Evolutionary conservation across 495 filamentous ascomycete species (phyloP), one percentile per base, ranked within the genome.

Genomic region (Wilcoxina mikolae): DNA sequence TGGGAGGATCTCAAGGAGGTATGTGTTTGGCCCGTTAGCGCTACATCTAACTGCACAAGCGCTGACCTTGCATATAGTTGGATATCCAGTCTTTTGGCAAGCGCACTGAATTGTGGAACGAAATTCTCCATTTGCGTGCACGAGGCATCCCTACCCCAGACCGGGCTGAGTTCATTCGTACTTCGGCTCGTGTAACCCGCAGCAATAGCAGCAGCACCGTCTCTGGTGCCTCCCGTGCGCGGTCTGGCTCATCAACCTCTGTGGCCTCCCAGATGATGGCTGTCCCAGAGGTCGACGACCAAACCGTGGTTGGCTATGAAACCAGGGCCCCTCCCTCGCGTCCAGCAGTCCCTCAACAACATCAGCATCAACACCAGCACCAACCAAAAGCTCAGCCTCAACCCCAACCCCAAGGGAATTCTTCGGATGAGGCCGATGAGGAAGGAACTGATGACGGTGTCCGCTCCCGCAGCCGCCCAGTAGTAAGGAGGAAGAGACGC

Each of bases 51-150:
- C 17, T 51, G 23, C n/a, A 26, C 56, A 64, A 48, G 55, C 22
- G 15, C 42, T 47, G 24, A 52, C 42, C 20, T 55, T 53, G 26
- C 56, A 23, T 50, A 41, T 26, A 65, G 69, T 79, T 95, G 3
- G 83, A 83, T 20, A 93, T 98, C 56, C 70, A 75, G n/a, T 95
- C 91, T 0, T 95, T 95, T 68, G 91, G 91, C 15, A 87, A 90
- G 58, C 78, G 91, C 20, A 87, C 87, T 50, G 77, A 76, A 56
- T 62, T 98, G 0, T 94, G 93, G 88, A 78, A 79, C 58, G 82
- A 84, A 56, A 94, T 96, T 53, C 76, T 82, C 59, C 68, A 73
- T 7, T 76, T 94, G 11, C 75, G 82, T 39, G 76, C 78, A 53
- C 81, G 74, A 56, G 74, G 76, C 29, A 68, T 71, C 41, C 64